Evolutionary conservation across 1,284 basidiomycete species (phyloP), one percentile per base, ranked within the genome.

Genomic region (Papiliotrema fonsecae): DNA sequence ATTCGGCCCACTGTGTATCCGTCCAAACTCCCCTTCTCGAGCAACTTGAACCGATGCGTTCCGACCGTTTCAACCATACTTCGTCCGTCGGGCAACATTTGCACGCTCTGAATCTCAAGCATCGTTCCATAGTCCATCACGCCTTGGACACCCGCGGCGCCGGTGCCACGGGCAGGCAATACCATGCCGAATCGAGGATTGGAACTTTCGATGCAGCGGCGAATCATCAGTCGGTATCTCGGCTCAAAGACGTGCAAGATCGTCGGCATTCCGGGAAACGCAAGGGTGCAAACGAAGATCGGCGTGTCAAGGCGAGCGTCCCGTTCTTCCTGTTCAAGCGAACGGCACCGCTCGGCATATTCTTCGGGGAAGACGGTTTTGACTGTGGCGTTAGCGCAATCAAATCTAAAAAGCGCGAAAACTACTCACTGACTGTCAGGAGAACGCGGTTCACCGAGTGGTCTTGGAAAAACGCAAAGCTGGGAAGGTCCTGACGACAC

Each of bases 191-290:
- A 96, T 21, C 78, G 76, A 13, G 87, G 88, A 24, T 76, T 77
- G 4, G 82, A 77, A 13, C 80, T 82, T 58, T 88, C 85, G 45
- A 97, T 82, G 67, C 87, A 91, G 4, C 92, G 83, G 21, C 92
- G 84, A 47, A 97, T 84, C 92, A 97, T 94, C 32, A 97, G 79
- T 11, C 91, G 84, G 70, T 97, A 84, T 75, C 86, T 79, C 0
- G 93, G 92, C 70, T 97, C 93, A 65, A 89, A 96, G 62, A 97
- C 85, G 72, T 96, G 91, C 30, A 97, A 75, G 49, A 87, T 79
- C 39, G 87, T 92, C 18, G 90, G 90, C 78, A 92, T 84, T 45
- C 84, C 84, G 1, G 92, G 92, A 75, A 94, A 97, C 38, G 85
- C 83, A 42, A 96, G 82, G 45, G 88, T 87, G 67, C 86, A 89